phyloP scores from a whole-genome alignment of 257 asterid genomes.

The Datura wrightii region DNA sequence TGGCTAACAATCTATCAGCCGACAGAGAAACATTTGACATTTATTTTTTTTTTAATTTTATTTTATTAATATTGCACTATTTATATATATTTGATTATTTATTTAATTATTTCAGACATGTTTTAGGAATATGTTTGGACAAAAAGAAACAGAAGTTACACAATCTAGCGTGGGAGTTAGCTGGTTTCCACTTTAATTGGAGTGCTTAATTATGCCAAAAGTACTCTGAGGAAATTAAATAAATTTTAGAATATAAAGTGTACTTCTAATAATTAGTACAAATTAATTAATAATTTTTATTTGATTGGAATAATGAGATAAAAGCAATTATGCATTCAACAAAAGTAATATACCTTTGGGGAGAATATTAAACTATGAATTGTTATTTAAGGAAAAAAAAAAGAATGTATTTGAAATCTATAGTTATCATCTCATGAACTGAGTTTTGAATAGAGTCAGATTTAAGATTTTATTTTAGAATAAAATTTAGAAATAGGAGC shows the following conservation, averaged over 20 bases:
- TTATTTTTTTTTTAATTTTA: background rate
- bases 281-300: constrained; percentile 18
- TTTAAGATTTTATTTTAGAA: background rate
- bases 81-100: background rate
- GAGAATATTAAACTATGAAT: background rate
- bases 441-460: background rate
- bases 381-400: background rate
- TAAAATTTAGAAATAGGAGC: background rate
- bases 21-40: constrained; percentile 32
- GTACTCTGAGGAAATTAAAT: background rate
- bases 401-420: no score
- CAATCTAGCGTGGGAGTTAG: constrained; percentile 12
- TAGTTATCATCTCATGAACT: no score
- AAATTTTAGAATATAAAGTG: background rate
- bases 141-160: background rate
- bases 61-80: background rate
- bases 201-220: background rate
- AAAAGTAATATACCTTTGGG: background rate
- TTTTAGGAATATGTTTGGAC: background rate
- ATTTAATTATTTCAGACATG: constrained; percentile 14
- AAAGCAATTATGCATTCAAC: background rate
- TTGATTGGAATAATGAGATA: background rate
- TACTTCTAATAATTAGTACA: background rate
- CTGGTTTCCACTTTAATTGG: constrained; percentile 16
- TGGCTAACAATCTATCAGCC: background rate